phyloP scores from a whole-genome alignment of 148 eudicot genomes.

The Mesembryanthemum crystallinum region DNA sequence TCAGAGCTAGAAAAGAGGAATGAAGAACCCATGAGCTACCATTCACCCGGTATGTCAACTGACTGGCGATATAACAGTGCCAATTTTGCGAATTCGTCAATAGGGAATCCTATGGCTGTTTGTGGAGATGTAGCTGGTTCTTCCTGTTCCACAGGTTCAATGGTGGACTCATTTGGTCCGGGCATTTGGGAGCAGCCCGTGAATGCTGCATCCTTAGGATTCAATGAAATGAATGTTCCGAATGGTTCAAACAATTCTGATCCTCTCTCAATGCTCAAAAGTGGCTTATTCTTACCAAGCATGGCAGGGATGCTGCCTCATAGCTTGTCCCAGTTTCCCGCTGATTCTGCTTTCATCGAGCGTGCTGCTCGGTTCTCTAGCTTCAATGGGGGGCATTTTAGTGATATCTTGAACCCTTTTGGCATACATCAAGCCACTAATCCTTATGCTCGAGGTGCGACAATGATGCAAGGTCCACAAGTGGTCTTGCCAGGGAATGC shows the following conservation, averaged over 20 bases:
- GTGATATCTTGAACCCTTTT: slow-evolving; percentile 63
- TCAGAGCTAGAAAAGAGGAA: slow-evolving; percentile 53
- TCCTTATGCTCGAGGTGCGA: slow-evolving; percentile 41
- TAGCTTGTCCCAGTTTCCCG: slow-evolving; percentile 69
- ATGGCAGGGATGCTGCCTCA: slow-evolving; percentile 51
- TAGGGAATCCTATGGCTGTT: slow-evolving; percentile 43
- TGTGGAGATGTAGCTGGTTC: slow-evolving; percentile 48
- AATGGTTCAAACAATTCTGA: slow-evolving; percentile 45
- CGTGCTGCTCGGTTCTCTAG: slow-evolving; percentile 91
- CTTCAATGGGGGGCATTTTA: slow-evolving; percentile 65
- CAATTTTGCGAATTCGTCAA: slow-evolving; percentile 44
- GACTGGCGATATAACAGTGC: slow-evolving; percentile 57
- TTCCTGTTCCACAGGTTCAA: slow-evolving; percentile 48
- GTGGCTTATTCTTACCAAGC: slow-evolving; percentile 47
- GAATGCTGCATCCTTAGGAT: slow-evolving; percentile 46
- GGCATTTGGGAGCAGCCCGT: slow-evolving; percentile 63
- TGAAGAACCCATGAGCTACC: slow-evolving; percentile 47
- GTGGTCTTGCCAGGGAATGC: slow-evolving; percentile 41
- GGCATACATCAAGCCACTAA: slow-evolving; percentile 36
- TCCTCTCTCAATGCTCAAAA: slow-evolving; percentile 49
- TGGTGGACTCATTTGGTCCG: slow-evolving; percentile 59
- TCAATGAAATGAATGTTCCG: slow-evolving; percentile 54
- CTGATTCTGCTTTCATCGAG: slow-evolving; percentile 91
- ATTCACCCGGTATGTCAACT: slow-evolving; percentile 41
- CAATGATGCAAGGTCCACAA: slow-evolving; percentile 40